These are phyloP conservation scores for Lasiodiplodia hormozganensis DNA, from an alignment of 2,329 filamentous ascomycete genomes.

Conservation along the genomic window DNA sequence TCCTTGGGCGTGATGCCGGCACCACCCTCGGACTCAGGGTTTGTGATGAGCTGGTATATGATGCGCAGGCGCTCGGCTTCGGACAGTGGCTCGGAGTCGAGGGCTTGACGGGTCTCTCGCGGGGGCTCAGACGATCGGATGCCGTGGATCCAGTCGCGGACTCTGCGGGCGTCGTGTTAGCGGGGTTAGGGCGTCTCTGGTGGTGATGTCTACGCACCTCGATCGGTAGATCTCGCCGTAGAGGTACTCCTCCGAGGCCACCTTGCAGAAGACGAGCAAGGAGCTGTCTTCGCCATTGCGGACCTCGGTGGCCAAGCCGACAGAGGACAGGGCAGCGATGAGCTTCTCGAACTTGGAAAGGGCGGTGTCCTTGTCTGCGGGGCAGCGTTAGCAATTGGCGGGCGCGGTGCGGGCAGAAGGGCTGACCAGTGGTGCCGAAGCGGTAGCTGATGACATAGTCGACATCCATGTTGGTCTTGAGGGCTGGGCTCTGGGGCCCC, in stretches of 20 bases:
- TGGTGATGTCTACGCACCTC: slow-evolving; percentile 54
- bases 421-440: slow-evolving; percentile 69
- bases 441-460: slow-evolving; percentile 89
- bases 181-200: background rate
- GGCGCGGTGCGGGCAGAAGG: background rate
- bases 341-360: slow-evolving; percentile 79
- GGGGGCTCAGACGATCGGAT: slow-evolving; percentile 79
- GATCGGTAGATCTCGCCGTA: slow-evolving; percentile 83
- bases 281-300: slow-evolving; percentile 78
- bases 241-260: slow-evolving; percentile 77
- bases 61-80: slow-evolving; percentile 88
- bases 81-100: slow-evolving; percentile 77
- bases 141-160: slow-evolving; percentile 93
- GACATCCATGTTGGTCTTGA: slow-evolving; percentile 69
- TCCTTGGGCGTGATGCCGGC: slow-evolving; percentile 60
- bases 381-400: slow-evolving; percentile 30
- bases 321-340: slow-evolving; percentile 73
- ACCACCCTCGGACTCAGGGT: slow-evolving; percentile 55
- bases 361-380: slow-evolving; percentile 70
- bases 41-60: slow-evolving; percentile 76
- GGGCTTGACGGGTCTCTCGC: slow-evolving; percentile 71
- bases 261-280: slow-evolving; percentile 81
- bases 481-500: slow-evolving; percentile 43
- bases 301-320: slow-evolving; percentile 88
- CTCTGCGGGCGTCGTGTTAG: slow-evolving; percentile 54